Conservation (phyloP, 345 rosid species). For the Alliaria petiolata region DNA sequence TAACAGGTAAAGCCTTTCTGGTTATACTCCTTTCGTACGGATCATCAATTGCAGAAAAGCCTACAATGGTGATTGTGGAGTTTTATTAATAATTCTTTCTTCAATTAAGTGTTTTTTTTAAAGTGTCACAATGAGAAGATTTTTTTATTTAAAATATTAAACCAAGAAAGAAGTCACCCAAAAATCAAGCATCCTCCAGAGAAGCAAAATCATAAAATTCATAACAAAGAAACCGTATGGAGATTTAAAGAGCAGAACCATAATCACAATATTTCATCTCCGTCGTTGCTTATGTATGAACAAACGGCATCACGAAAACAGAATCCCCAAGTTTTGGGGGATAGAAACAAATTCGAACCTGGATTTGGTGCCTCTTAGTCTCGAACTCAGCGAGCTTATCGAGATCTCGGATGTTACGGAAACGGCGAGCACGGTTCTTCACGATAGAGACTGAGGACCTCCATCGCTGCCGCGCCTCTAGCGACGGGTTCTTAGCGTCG, state of each 20-base stretch:
- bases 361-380: slow-evolving; percentile 45
- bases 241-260: no score
- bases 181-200: background rate
- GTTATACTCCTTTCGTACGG: background rate
- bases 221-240: no score
- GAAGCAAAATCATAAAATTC: background rate
- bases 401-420: slow-evolving; percentile 73
- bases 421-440: slow-evolving; percentile 78
- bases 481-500: slow-evolving; percentile 58
- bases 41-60: background rate
- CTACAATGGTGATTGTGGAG: background rate
- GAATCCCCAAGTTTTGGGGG: background rate
- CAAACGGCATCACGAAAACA: background rate
- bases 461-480: slow-evolving; percentile 63
- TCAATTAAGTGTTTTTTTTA: no score
- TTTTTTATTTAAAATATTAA: background rate
- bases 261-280: slow-evolving; percentile 32
- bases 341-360: slow-evolving; percentile 41
- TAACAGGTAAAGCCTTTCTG: background rate
- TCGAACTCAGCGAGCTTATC: slow-evolving; percentile 54
- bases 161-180: background rate
- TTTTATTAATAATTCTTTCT: background rate
- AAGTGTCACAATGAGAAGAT: no score
- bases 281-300: no score
- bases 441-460: slow-evolving; percentile 58